These are phyloP conservation scores for Metarhizium robertsii DNA, from an alignment of 2,329 filamentous ascomycete species.

Conservation along the genomic window DNA sequence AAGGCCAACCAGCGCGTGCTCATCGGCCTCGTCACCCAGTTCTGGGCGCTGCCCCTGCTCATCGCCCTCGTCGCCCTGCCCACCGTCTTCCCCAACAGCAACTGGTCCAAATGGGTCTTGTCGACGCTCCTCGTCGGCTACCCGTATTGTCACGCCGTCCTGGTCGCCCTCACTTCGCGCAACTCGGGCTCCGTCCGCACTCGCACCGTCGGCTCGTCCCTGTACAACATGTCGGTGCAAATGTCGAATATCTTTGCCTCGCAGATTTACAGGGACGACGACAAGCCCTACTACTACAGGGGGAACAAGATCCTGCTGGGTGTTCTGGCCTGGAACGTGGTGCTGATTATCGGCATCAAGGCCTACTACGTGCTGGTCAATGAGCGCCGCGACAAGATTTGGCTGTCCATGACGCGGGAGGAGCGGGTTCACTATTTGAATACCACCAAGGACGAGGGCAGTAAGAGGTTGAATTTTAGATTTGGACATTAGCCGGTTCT, in stretches of 20 bases:
- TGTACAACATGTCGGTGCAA: constrained; percentile 42
- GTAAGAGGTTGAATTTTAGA: constrained; percentile 32
- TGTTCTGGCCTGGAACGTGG: constrained; percentile 37
- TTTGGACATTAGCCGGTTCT: constrained; percentile 25
- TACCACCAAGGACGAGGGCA: constrained; percentile 33
- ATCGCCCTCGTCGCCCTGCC: constrained; percentile 31
- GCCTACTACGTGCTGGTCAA: constrained; percentile 43
- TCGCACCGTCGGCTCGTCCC: constrained; percentile 45
- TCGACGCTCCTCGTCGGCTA: constrained; percentile 24
- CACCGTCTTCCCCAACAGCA: constrained; percentile 10
- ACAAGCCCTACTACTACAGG: constrained; percentile 21
- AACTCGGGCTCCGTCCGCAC: constrained; percentile 51
- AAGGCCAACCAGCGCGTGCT: constrained; percentile 28
- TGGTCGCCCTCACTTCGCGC: constrained; percentile 47
- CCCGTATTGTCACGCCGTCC: constrained; percentile 25
- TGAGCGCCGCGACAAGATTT: constrained; percentile 30
- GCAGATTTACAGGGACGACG: constrained; percentile 31
- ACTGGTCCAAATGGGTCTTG: constrained; percentile 23
- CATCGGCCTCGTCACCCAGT: constrained; percentile 32
- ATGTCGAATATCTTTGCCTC: constrained; percentile 19
- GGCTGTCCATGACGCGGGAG: constrained; percentile 37
- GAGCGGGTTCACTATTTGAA: constrained; percentile 22
- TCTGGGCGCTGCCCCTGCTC: constrained; percentile 47
- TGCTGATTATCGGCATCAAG: constrained; percentile 38
- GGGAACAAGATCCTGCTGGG: constrained; percentile 43